phyloP scores from a whole-genome alignment of 768 basidiomycete species.

The Leccinum obscurum region DNA sequence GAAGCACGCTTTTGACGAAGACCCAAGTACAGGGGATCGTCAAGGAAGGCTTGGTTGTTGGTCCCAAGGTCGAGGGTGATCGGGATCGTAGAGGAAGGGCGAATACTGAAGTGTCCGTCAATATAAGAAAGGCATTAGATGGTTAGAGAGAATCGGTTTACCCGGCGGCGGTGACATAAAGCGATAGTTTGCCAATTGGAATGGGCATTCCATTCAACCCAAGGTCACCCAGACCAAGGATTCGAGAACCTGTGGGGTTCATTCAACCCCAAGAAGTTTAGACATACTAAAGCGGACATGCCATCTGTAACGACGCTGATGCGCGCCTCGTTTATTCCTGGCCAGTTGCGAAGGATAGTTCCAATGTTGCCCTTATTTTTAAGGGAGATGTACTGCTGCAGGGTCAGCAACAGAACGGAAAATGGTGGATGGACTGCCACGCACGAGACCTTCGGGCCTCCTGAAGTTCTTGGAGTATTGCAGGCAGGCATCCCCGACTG shows the following conservation, averaged over 20 bases:
- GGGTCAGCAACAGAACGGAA: slow-evolving; percentile 12
- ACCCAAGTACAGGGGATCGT: slow-evolving; percentile 90
- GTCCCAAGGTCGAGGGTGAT: slow-evolving; percentile 90
- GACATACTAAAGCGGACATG: slow-evolving; percentile 23
- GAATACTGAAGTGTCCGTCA: slow-evolving; percentile 50
- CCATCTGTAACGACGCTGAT: slow-evolving; percentile 95
- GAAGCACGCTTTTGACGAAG: slow-evolving; percentile 68
- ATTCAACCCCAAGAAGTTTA: slow-evolving; percentile 4
- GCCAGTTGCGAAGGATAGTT: slow-evolving; percentile 70
- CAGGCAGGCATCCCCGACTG: slow-evolving; percentile 88
- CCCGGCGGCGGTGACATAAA: slow-evolving; percentile 92
- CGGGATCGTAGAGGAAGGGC: slow-evolving; percentile 75
- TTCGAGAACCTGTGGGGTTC: slow-evolving; percentile 63
- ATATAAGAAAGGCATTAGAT: not conserved
- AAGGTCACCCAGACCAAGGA: slow-evolving; percentile 84
- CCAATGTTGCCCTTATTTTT: slow-evolving; percentile 82
- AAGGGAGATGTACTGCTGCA: slow-evolving; percentile 67
- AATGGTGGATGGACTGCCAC: slow-evolving; percentile 16
- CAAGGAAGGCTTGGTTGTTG: slow-evolving; percentile 74
- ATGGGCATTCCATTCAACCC: slow-evolving; percentile 88
- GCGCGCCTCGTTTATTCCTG: slow-evolving; percentile 69
- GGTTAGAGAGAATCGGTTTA: slow-evolving; percentile 31
- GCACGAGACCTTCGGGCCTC: slow-evolving; percentile 70
- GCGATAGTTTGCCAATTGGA: slow-evolving; percentile 87
- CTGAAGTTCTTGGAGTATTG: slow-evolving; percentile 81